phyloP scores from a whole-genome alignment of 179 eudicot species.

The Beta corolliflora region DNA sequence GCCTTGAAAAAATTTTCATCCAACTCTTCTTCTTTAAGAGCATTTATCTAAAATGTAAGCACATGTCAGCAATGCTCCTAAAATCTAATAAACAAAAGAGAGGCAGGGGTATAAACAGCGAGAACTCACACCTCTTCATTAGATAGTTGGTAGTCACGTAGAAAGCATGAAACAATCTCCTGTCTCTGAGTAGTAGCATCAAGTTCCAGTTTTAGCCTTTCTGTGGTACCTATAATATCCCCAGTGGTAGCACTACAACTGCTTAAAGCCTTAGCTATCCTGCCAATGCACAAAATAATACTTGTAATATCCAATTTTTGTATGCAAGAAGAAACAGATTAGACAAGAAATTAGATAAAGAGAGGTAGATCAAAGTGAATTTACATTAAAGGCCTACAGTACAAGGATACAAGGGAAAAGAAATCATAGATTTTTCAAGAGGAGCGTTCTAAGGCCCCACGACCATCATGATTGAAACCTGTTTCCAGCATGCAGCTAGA shows the following conservation, averaged over 20 bases:
- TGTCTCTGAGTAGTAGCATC: conserved; percentile 92
- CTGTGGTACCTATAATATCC: conserved; percentile 94
- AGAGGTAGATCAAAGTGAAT: not conserved
- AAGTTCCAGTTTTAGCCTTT: conserved; percentile 93
- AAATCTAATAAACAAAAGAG: not conserved
- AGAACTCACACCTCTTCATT: conserved; percentile 73
- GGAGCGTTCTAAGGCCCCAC: not conserved
- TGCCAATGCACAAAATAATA: conserved; percentile 40
- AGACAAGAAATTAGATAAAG: not conserved
- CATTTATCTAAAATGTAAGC: conserved; percentile 64
- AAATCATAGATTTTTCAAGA: not conserved
- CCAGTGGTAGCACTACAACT: conserved; percentile 90
- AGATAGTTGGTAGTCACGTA: conserved; percentile 95
- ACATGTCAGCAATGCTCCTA: conserved; percentile 25
- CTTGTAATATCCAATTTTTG: not conserved
- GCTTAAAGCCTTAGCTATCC: conserved; percentile 79
- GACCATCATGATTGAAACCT: too few species aligned
- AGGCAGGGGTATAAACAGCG: not conserved
- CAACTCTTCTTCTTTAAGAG: conserved; percentile 92
- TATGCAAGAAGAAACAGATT: not conserved
- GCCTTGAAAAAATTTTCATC: conserved; percentile 91
- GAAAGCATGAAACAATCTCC: conserved; percentile 90
- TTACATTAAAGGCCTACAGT: not conserved
- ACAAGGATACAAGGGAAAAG: not conserved
- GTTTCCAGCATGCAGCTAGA: not conserved